phyloP scores from a whole-genome alignment of 148 eudicot genomes.

The Bassia scoparia region DNA sequence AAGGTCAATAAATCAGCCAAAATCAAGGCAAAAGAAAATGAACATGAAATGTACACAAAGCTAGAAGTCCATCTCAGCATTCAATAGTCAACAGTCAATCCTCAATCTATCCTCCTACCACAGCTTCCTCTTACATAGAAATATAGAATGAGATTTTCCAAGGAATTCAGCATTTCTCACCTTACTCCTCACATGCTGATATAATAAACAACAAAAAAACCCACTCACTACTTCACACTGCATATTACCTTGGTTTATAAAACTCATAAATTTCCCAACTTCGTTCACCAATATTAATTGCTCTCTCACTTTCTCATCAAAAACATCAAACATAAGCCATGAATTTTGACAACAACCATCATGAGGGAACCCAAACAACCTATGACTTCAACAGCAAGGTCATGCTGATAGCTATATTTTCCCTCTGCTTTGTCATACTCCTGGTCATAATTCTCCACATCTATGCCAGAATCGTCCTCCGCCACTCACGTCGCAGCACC shows the following conservation, averaged over 20 bases:
- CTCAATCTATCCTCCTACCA: background rate
- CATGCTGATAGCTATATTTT: slow-evolving; percentile 33
- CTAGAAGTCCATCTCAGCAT: slow-evolving; percentile 2
- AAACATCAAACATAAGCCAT: background rate
- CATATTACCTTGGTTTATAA: background rate
- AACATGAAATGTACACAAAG: background rate
- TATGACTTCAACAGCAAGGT: slow-evolving; percentile 26
- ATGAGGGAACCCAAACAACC: background rate
- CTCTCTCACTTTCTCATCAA: background rate
- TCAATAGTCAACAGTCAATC: slow-evolving; percentile 13
- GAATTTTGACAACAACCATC: background rate
- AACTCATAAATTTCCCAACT: background rate
- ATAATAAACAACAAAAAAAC: background rate
- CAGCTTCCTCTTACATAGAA: background rate
- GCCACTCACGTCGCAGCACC: slow-evolving; percentile 23
- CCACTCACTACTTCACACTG: background rate
- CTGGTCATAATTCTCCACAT: slow-evolving; percentile 37
- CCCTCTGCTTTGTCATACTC: slow-evolving; percentile 31
- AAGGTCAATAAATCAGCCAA: background rate
- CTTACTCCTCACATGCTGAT: background rate
- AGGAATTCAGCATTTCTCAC: background rate
- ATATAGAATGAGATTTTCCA: background rate
- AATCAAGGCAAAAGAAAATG: background rate
- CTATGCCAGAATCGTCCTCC: slow-evolving; percentile 32
- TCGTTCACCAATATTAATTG: background rate